Evolutionary conservation across 1,284 basidiomycete genomes (phyloP).

Genomic region (Boletus semigastroideus): DNA sequence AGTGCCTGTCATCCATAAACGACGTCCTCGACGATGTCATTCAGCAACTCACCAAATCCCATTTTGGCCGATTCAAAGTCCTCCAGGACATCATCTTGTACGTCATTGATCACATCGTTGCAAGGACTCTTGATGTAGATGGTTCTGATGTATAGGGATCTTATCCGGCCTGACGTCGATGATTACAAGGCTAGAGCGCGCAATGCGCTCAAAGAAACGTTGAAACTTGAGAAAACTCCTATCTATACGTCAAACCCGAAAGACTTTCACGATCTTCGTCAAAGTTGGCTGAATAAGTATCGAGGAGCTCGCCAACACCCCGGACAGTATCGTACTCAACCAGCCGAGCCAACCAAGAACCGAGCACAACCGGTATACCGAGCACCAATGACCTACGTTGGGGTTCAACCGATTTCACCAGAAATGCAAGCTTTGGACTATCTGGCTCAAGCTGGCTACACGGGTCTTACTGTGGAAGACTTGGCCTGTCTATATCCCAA

Average conservation of each 20-base stretch:
- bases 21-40: conserved; percentile 22
- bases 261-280: conserved; percentile 26
- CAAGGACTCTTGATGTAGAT: background rate
- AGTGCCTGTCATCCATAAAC: conserved; percentile 40
- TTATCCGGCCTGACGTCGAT: conserved; percentile 26
- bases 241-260: conserved; percentile 35
- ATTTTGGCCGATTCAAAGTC: conserved; percentile 36
- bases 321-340: no score
- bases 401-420: background rate
- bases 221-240: conserved; percentile 30
- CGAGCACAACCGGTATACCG: no score
- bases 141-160: conserved; percentile 8
- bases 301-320: conserved; percentile 10
- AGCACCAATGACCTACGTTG: no score
- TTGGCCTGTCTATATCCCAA: conserved; percentile 17
- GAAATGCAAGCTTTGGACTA: conserved; percentile 12
- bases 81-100: conserved; percentile 34
- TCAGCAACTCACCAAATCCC: conserved; percentile 21
- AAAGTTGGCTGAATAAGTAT: conserved; percentile 21
- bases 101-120: background rate
- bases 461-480: conserved; percentile 16
- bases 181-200: conserved; percentile 14
- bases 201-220: conserved; percentile 17
- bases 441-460: conserved; percentile 27
- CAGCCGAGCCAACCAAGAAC: no score